Evolutionary conservation across 2,329 filamentous ascomycete species (phyloP).

Genomic region (Lizonia empirigonia): DNA sequence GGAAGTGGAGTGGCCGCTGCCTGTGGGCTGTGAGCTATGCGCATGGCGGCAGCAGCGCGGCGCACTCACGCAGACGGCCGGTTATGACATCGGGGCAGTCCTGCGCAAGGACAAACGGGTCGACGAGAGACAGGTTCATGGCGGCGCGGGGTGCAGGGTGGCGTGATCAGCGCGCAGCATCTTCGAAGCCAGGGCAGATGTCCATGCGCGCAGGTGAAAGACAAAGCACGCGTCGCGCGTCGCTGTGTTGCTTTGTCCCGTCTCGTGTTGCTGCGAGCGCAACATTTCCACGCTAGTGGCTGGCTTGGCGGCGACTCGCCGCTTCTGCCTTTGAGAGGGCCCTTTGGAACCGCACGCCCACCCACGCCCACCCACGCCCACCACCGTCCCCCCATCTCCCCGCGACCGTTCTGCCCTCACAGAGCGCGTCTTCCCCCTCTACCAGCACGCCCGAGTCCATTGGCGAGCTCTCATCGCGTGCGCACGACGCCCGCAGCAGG

Average conservation of each 20-base stretch:
- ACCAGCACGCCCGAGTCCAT: conserved; percentile 32
- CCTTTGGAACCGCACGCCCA: conserved; percentile 25
- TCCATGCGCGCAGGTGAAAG: conserved; percentile 10
- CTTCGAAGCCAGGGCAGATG: conserved; percentile 22
- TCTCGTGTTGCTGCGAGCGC: neutral
- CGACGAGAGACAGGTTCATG: conserved; percentile 75
- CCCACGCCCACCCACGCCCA: conserved; percentile 34
- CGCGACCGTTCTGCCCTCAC: conserved; percentile 38
- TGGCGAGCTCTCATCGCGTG: conserved; percentile 32
- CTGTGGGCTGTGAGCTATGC: conserved; percentile 43
- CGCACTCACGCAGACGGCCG: conserved; percentile 74
- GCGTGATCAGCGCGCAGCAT: conserved; percentile 28
- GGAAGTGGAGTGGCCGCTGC: conserved; percentile 67
- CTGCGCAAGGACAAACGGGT: conserved; percentile 73
- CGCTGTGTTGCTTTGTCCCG: neutral
- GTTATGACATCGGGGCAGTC: conserved; percentile 92
- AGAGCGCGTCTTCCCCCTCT: conserved; percentile 42
- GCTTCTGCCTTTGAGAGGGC: conserved; percentile 17
- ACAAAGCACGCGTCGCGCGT: conserved; percentile 5
- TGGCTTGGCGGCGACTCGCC: conserved; percentile 8
- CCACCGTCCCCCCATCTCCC: conserved; percentile 37
- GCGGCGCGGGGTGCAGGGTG: conserved; percentile 24
- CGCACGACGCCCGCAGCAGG: conserved; percentile 30
- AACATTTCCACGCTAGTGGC: conserved; percentile 5
- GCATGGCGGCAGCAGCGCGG: conserved; percentile 18